Evolutionary conservation across 345 rosid species (phyloP), one percentile per base, ranked within the genome.

Genomic region (Pistacia integerrima): DNA sequence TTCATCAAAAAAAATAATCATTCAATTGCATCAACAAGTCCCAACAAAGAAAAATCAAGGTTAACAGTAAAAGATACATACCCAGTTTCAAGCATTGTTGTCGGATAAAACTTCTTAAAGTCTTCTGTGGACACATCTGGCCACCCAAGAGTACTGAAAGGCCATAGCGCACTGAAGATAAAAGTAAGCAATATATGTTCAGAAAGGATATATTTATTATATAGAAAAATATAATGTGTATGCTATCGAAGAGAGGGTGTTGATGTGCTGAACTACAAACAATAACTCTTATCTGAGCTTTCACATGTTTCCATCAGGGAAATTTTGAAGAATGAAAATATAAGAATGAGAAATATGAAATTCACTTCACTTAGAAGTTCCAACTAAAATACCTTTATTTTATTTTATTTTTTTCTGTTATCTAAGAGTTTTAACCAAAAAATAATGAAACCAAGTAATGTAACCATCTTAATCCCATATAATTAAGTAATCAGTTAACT

Each of bases 91-190:
- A 95, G 90, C 89, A 93, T 82, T 75, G 94, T 92, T 77, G 99
- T 92, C 38, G 99, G 99, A 83, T 95, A 95, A 79, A 90, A 95
- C 78, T 68, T 88, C 69, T 80, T 88, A 36, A 89, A 95, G 82
- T 95, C 99, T 78, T 89, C 90, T 16, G 91, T 74, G 17, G 91
- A 87, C 48, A 77, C 84, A 77, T 93, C 93, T 38, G 99, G 99
- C 99, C 99, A 95, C 60, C 99, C 99, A 79, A 93, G 98, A 68
- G 98, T 95, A 83, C 97, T 95, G 84, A 95, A 95, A 78, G 99
- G 99, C 99, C 99, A 95, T 52, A 95, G 83, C 9, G 94, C 89
- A 77, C 99, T 95, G 89, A 61, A 83, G 70, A 80, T 25, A 68
- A 69, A 70, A 77, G 46, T 22, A 51, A 78, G 72, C 33, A 33